Conservation (phyloP, 2,329 filamentous ascomycete genomes). For the Aureobasidium mangrovei region DNA sequence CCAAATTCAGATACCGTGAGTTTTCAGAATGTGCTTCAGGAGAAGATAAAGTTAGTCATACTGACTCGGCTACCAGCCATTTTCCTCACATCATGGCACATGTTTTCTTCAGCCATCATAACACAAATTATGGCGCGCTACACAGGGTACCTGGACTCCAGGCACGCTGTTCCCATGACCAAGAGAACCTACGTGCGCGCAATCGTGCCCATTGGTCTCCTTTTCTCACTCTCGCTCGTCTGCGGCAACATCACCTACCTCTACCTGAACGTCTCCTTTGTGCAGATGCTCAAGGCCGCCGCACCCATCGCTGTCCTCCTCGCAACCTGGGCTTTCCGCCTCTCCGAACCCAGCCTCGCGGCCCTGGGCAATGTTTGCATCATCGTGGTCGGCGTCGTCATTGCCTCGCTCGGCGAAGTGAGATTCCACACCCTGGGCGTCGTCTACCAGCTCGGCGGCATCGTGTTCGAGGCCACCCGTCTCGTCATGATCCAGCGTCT, state of each 20-base stretch:
- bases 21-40: slow-evolving; percentile 8
- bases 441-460: slow-evolving; percentile 17
- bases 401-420: slow-evolving; percentile 20
- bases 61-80: slow-evolving; percentile 13
- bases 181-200: slow-evolving; percentile 20
- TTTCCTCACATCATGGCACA: slow-evolving; percentile 22
- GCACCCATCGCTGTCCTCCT: slow-evolving; percentile 19
- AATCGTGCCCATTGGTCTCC: slow-evolving; percentile 21
- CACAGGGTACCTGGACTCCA: slow-evolving; percentile 19
- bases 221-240: slow-evolving; percentile 20
- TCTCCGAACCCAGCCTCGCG: slow-evolving; percentile 16
- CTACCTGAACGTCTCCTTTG: slow-evolving; percentile 22
- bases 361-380: slow-evolving; percentile 20
- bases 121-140: slow-evolving; percentile 21
- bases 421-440: slow-evolving; percentile 19
- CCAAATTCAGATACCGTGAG: slow-evolving; percentile 47
- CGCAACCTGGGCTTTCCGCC: slow-evolving; percentile 17
- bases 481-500: slow-evolving; percentile 19
- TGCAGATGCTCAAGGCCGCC: slow-evolving; percentile 23
- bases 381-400: slow-evolving; percentile 19
- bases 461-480: slow-evolving; percentile 18
- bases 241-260: slow-evolving; percentile 22
- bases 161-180: slow-evolving; percentile 22
- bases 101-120: slow-evolving; percentile 20
- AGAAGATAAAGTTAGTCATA: slow-evolving; percentile 27